Percentiles rank a stretch among this genome's conserved stretches.
Evolutionary conservation across 306 rosid genomes (phyloP).

Genomic region (Dryas octopetala): DNA sequence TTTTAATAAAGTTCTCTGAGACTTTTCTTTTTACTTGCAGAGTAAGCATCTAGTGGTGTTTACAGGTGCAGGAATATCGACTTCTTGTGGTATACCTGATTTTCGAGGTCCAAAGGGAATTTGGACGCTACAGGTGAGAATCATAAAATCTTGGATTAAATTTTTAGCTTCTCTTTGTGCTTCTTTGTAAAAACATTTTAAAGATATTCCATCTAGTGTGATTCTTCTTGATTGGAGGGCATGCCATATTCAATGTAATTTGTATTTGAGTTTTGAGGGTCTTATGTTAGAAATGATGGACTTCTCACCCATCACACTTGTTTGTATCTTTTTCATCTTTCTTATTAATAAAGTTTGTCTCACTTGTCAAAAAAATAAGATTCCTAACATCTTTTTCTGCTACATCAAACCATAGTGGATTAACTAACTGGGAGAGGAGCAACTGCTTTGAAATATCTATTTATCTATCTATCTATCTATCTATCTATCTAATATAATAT

Average conservation of each 20-base stretch:
- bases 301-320: not conserved
- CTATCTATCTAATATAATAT: not conserved
- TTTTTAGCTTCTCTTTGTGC: not conserved
- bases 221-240: not conserved
- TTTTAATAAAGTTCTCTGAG: slow-evolving; percentile 19
- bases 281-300: not conserved
- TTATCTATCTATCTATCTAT: not conserved
- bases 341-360: not conserved
- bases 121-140: slow-evolving; percentile 91
- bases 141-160: slow-evolving; percentile 10
- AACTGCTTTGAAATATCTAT: not conserved
- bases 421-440: not conserved
- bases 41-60: slow-evolving; percentile 97
- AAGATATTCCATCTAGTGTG: not conserved
- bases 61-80: slow-evolving; percentile 98
- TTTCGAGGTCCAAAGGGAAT: slow-evolving; percentile 98
- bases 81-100: slow-evolving; percentile 98
- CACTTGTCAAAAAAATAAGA: not conserved
- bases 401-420: not conserved
- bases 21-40: slow-evolving; percentile 55
- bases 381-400: not conserved
- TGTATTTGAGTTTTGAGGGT: not conserved
- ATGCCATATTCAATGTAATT: not conserved
- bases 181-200: not conserved
- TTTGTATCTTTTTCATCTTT: not conserved